Base-by-base conservation (phyloP, 2,329 filamentous ascomycete genomes). In the Sporothrix inflata region DNA sequence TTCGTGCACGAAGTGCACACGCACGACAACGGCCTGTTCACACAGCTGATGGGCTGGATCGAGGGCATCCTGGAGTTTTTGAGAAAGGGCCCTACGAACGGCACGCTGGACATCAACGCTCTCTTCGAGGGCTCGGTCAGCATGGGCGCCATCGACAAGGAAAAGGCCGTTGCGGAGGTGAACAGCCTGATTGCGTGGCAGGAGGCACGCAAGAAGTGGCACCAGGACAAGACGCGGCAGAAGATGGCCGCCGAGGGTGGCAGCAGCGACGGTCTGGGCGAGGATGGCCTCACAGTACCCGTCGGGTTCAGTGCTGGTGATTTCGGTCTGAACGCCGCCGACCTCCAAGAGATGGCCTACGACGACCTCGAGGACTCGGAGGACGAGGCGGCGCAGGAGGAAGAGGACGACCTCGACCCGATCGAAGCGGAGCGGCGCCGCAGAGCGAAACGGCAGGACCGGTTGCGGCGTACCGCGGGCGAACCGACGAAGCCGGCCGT, bases 1-100 rank as follows among this genome's bases (percentile, higher is more conserved):
- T 99, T 99, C 80, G 92, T 99, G 3, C 96, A 99, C 80, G 96
- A 99, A 82, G 95, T 99, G 0, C 96, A 99, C 79, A 90, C 93
- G 7, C 95, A 99, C 78, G 96, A 99, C 80, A 97, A 99, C 75
- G 96, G 96, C 0, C 88, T 99, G 1, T 99, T 99, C 77, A 94
- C 94, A 47, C 93, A 97, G 77, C 87, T 99, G 69, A 99, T 99
- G 96, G 90, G 90, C 34, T 98, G 96, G 96, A 91, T 98, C 61
- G 96, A 99, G 83, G 92, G 92, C 47, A 98, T 99, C 73, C 88
- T 99, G 6, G 93, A 96, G 74, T 99, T 98, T 82, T 84, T 99
- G 42, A 90, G 95, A 61, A 91, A 94, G 75, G 96, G 96, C 0
- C 96, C 94, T 1, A 88, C 87, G 76, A 94, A 93, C 69, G 94